Conservation (phyloP, 352 stramenopile species). For the Phytophthora fragariaefolia region DNA sequence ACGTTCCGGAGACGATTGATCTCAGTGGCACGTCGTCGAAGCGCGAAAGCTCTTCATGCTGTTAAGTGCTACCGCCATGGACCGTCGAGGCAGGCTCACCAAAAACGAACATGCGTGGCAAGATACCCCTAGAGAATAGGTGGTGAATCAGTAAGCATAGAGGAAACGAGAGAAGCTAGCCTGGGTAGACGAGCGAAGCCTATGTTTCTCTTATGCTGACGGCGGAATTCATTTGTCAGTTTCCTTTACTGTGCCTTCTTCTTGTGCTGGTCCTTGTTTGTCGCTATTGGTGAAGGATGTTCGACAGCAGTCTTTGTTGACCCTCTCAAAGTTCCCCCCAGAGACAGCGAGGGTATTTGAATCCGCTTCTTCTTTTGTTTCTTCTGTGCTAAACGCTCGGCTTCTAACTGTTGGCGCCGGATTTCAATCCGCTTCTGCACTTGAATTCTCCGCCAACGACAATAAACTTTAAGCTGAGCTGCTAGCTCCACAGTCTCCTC, state of each 20-base stretch:
- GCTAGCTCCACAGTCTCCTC: slow-evolving; percentile 54
- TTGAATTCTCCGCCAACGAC: slow-evolving; percentile 50
- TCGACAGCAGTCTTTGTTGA: slow-evolving; percentile 35
- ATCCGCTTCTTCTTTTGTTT: slow-evolving; percentile 36
- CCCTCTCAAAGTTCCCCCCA: slow-evolving; percentile 17
- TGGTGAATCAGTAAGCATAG: slow-evolving; percentile 1
- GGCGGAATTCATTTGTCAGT: slow-evolving; percentile 27
- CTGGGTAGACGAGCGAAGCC: slow-evolving; percentile 26
- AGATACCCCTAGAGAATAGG: neutral
- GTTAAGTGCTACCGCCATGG: slow-evolving; percentile 44
- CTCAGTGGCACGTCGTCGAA: slow-evolving; percentile 77
- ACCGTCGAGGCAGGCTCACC: slow-evolving; percentile 9
- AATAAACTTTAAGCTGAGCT: slow-evolving; percentile 68
- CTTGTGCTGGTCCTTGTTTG: neutral
- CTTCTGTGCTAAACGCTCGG: slow-evolving; percentile 38
- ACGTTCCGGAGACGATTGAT: slow-evolving; percentile 88
- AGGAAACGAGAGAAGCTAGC: slow-evolving; percentile 10
- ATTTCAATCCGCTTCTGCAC: slow-evolving; percentile 48
- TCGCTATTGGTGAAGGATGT: neutral
- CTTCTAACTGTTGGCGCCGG: slow-evolving; percentile 40
- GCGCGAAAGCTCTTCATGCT: slow-evolving; percentile 74
- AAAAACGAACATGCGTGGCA: slow-evolving; percentile 1
- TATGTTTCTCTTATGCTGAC: slow-evolving; percentile 10
- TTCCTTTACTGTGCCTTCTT: slow-evolving; percentile 24
- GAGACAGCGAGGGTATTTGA: slow-evolving; percentile 2